Percentiles rank a stretch among this genome's conserved stretches.
Conservation (phyloP, 2,329 filamentous ascomycete genomes). For the Fusarium haematococcum region DNA sequence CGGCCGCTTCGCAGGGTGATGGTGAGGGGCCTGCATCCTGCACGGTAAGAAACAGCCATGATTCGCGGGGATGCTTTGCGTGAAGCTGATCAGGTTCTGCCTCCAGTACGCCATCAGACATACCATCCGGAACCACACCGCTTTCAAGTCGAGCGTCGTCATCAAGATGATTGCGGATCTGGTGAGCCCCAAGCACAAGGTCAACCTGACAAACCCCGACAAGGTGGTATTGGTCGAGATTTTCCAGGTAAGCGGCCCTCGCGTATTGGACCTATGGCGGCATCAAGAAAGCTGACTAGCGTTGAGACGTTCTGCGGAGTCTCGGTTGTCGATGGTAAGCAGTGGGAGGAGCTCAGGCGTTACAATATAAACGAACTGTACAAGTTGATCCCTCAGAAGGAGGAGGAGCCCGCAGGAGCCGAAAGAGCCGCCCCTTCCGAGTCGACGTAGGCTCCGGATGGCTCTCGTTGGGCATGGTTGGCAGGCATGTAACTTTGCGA, state of each 20-base stretch:
- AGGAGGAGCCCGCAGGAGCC: constrained; percentile 26
- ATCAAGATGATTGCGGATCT: constrained; percentile 78
- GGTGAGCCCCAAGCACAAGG: constrained; percentile 76
- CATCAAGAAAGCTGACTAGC: constrained; percentile 36
- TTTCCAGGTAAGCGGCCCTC: constrained; percentile 71
- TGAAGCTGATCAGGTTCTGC: constrained; percentile 25
- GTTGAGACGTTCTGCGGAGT: constrained; percentile 80
- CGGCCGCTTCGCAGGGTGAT: constrained; percentile 27
- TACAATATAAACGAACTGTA: constrained; percentile 85
- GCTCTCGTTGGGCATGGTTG: constrained; percentile 15
- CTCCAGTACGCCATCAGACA: constrained; percentile 84
- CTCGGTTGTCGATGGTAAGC: constrained; percentile 76
- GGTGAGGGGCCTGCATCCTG: constrained; percentile 40
- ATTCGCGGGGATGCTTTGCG: constrained; percentile 9
- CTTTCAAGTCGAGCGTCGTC: constrained; percentile 74
- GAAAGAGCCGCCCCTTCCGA: constrained; percentile 22
- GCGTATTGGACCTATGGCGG: constrained; percentile 33
- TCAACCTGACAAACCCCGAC: constrained; percentile 82
- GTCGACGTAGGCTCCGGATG: constrained; percentile 32
- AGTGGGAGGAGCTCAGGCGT: constrained; percentile 80
- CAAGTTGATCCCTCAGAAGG: constrained; percentile 46
- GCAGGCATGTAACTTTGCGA: constrained; percentile 22
- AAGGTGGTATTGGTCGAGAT: constrained; percentile 84
- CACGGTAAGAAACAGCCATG: constrained; percentile 56
- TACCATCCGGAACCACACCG: constrained; percentile 79